phyloP scores from a whole-genome alignment of 2,329 filamentous ascomycete species.

The Stachybotrys chlorohalonatus region DNA sequence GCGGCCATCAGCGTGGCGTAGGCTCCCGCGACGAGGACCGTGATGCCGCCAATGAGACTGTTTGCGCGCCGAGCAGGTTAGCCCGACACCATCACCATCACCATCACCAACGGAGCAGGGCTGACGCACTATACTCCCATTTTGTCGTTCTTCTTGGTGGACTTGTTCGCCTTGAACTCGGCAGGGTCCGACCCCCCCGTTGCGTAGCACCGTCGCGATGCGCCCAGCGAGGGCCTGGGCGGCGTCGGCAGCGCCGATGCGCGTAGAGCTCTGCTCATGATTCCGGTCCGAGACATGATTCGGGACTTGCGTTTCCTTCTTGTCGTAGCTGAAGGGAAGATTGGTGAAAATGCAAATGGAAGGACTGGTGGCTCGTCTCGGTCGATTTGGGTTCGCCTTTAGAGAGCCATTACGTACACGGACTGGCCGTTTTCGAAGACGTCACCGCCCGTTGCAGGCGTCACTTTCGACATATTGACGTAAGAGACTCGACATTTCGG shows the following conservation, averaged over 20 bases:
- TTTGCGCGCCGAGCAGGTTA: background rate
- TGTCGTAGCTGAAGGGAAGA: no score
- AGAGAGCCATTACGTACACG: background rate
- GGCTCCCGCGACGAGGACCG: background rate
- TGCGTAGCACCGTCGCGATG: background rate
- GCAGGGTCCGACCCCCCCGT: background rate
- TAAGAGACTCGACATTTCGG: background rate
- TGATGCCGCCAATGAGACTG: background rate
- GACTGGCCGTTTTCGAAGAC: background rate
- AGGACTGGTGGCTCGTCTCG: no score
- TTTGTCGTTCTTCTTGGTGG: background rate
- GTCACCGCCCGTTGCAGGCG: background rate
- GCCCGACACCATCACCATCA: background rate
- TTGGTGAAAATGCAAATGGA: no score
- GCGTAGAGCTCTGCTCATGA: background rate
- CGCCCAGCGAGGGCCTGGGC: background rate
- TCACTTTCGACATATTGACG: background rate
- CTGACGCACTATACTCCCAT: background rate
- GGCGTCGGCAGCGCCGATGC: background rate
- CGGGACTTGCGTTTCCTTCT: no score
- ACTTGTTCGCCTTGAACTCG: conserved; percentile 1
- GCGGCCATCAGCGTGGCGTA: background rate
- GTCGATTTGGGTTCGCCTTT: no score
- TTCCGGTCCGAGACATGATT: background rate
- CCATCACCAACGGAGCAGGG: background rate